Evolutionary conservation across 2,329 filamentous ascomycete genomes (phyloP).

Genomic region (Rugonectria rugulosa): DNA sequence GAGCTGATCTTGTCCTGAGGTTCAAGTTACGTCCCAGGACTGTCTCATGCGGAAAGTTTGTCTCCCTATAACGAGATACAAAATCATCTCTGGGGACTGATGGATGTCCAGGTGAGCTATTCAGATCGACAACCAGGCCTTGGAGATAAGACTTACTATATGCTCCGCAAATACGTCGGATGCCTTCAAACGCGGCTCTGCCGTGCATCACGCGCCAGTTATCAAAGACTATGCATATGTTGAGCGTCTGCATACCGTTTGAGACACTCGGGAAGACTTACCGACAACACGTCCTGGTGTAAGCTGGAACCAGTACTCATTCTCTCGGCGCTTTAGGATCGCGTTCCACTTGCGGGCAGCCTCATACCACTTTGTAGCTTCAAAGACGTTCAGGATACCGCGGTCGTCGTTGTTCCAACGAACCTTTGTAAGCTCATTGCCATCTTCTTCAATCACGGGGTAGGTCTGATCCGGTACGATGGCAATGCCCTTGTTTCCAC

Average conservation of each 20-base stretch:
- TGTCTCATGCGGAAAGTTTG: slow-evolving; percentile 64
- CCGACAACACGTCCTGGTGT: slow-evolving; percentile 79
- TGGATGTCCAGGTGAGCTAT: slow-evolving; percentile 12
- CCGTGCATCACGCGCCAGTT: slow-evolving; percentile 97
- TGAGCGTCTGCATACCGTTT: too few species aligned
- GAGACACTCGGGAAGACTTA: slow-evolving; percentile 58
- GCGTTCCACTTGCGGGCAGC: slow-evolving; percentile 79
- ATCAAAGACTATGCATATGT: slow-evolving; percentile 75
- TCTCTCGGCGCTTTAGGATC: slow-evolving; percentile 69
- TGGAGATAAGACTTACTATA: slow-evolving; percentile 74
- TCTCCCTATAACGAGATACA: slow-evolving; percentile 76
- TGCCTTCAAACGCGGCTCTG: slow-evolving; percentile 80
- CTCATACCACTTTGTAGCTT: slow-evolving; percentile 72
- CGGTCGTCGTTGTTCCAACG: slow-evolving; percentile 96
- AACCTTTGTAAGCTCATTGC: slow-evolving; percentile 61
- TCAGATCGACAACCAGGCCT: background rate
- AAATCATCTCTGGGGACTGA: slow-evolving; percentile 83
- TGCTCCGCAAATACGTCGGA: slow-evolving; percentile 86
- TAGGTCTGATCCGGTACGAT: slow-evolving; percentile 76
- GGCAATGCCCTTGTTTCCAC: slow-evolving; percentile 83
- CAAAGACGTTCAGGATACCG: slow-evolving; percentile 60
- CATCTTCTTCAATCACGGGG: slow-evolving; percentile 74
- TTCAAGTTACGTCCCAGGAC: slow-evolving; percentile 50
- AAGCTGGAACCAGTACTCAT: slow-evolving; percentile 83
- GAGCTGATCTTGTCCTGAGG: slow-evolving; percentile 26